A percentile compares a stretch with the other conserved stretches of the same genome.
phyloP scores from a whole-genome alignment of 257 asterid genomes.

The Nicotiana paniculata region DNA sequence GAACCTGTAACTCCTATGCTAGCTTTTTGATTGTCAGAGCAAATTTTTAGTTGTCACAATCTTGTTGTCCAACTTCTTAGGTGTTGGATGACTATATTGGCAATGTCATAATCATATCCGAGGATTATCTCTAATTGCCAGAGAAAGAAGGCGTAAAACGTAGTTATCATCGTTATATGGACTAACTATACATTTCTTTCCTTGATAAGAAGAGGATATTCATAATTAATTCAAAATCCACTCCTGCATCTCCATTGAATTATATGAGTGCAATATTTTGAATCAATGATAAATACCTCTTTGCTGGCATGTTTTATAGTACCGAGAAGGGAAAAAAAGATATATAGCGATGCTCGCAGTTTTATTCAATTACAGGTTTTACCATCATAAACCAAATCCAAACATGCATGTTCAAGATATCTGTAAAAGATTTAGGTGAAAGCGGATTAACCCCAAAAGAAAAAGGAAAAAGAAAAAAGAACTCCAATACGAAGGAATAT shows the following conservation, averaged over 20 bases:
- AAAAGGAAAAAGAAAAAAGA: no score
- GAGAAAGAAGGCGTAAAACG: background rate
- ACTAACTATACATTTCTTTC: background rate
- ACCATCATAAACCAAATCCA: background rate
- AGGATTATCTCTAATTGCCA: background rate
- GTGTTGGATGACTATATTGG: background rate
- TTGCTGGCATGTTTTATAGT: background rate
- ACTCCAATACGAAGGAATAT: no score
- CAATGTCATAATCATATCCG: no score
- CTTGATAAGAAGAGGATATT: conserved; percentile 3
- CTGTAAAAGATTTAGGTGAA: no score
- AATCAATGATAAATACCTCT: background rate
- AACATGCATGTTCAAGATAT: no score
- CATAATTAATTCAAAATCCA: background rate
- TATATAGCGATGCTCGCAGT: background rate
- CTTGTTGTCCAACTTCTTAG: background rate
- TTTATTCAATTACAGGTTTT: background rate
- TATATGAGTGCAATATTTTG: background rate
- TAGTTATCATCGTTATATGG: background rate
- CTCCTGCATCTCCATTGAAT: background rate
- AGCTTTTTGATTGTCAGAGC: background rate
- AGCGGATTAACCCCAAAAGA: no score
- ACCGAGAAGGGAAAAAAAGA: no score
- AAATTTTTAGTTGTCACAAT: background rate
- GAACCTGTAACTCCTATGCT: no score